phyloP scores from a whole-genome alignment of 2,329 filamentous ascomycete species.

The Hypoxylon sp. region DNA sequence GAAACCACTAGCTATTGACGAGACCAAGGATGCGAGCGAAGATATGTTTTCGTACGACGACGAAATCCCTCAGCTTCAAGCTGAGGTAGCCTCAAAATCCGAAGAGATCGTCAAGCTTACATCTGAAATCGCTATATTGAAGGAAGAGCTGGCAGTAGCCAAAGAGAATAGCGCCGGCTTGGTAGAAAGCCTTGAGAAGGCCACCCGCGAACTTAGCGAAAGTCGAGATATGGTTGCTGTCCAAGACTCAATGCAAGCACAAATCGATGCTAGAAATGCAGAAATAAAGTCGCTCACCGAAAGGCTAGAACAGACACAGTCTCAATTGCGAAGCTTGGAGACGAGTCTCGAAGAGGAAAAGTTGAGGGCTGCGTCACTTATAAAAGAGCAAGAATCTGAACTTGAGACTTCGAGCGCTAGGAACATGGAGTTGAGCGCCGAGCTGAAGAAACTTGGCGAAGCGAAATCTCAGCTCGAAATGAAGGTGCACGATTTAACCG shows the following conservation, averaged over 20 bases:
- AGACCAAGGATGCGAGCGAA: constrained; percentile 64
- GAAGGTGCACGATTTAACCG: constrained; percentile 62
- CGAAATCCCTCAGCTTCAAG: constrained; percentile 86
- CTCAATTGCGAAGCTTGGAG: constrained; percentile 63
- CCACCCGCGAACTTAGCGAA: constrained; percentile 73
- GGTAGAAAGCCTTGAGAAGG: constrained; percentile 76
- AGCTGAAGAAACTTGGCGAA: constrained; percentile 59
- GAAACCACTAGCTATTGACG: constrained; percentile 56
- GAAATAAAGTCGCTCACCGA: constrained; percentile 68
- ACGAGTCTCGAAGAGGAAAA: constrained; percentile 55
- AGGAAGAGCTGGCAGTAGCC: constrained; percentile 78
- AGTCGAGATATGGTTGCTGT: constrained; percentile 59
- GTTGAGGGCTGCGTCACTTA: constrained; percentile 41
- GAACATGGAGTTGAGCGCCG: constrained; percentile 49
- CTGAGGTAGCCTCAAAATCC: constrained; percentile 78
- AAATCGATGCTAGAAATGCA: constrained; percentile 64
- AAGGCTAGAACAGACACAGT: constrained; percentile 61
- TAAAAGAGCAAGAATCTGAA: constrained; percentile 50
- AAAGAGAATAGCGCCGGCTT: constrained; percentile 80
- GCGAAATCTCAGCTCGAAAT: constrained; percentile 55
- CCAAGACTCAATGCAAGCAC: constrained; percentile 64
- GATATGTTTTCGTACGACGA: constrained; percentile 95
- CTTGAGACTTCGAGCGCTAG: constrained; percentile 49
- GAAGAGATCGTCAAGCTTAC: constrained; percentile 80
- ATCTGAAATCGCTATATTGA: constrained; percentile 76